These are phyloP conservation scores for Boletus rubescentipes DNA, from an alignment of 768 basidiomycete genomes.

Conservation along the genomic window DNA sequence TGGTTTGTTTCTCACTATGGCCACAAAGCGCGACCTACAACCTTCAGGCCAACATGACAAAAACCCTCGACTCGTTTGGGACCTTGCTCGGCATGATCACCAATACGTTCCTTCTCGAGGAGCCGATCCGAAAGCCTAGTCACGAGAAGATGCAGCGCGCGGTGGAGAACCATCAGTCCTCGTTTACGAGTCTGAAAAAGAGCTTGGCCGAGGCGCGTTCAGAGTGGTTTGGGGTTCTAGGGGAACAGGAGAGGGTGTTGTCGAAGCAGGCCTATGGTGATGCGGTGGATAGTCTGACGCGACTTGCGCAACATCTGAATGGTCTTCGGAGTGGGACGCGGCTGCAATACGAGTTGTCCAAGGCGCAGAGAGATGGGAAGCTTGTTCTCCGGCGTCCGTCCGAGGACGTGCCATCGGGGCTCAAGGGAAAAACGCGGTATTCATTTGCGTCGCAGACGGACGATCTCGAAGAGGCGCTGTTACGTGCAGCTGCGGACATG, in stretches of 20 bases:
- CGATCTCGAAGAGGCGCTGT: slow-evolving; percentile 40
- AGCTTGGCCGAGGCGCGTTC: slow-evolving; percentile 84
- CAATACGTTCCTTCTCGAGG: slow-evolving; percentile 80
- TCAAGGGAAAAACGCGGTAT: slow-evolving; percentile 26
- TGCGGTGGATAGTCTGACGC: slow-evolving; percentile 80
- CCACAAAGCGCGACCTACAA: slow-evolving; percentile 80
- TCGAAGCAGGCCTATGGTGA: slow-evolving; percentile 73
- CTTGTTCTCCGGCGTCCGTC: slow-evolving; percentile 31
- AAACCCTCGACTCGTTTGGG: slow-evolving; percentile 83
- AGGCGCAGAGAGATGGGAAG: slow-evolving; percentile 51
- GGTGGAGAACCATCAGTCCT: slow-evolving; percentile 80
- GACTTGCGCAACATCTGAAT: slow-evolving; percentile 91
- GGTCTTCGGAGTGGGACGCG: slow-evolving; percentile 83
- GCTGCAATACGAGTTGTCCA: slow-evolving; percentile 79
- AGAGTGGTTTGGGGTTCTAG: slow-evolving; percentile 57
- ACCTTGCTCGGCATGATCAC: slow-evolving; percentile 84
- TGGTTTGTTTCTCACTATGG: slow-evolving; percentile 85
- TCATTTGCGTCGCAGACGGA: slow-evolving; percentile 37
- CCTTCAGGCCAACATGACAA: slow-evolving; percentile 81
- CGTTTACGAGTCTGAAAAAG: slow-evolving; percentile 87
- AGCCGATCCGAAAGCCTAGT: slow-evolving; percentile 54
- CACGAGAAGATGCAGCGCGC: slow-evolving; percentile 72
- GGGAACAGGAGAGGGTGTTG: slow-evolving; percentile 23
- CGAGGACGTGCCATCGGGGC: slow-evolving; percentile 18
- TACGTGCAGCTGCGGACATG: slow-evolving; percentile 61